Percentiles rank a stretch among this genome's conserved stretches.
phyloP scores from a whole-genome alignment of 176 grass and related monocot genomes.

The Dactylis glomerata region DNA sequence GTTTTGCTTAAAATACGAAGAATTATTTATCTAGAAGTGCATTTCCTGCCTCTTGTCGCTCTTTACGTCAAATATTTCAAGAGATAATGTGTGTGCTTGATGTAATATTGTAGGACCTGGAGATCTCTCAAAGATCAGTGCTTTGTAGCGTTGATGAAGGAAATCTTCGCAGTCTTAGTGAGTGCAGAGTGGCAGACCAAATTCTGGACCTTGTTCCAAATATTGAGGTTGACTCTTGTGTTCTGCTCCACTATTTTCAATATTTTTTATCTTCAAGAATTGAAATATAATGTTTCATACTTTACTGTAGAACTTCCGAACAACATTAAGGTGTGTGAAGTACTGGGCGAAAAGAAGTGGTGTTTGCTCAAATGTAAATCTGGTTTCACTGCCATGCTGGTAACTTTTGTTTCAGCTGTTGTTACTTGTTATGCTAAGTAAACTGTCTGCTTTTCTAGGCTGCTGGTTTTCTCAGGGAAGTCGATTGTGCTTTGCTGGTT shows the following conservation, averaged over 20 bases:
- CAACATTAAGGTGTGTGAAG: slow-evolving; percentile 75
- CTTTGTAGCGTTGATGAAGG: slow-evolving; percentile 79
- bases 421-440: background rate
- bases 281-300: background rate
- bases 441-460: slow-evolving; percentile 36
- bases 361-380: slow-evolving; percentile 75
- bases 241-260: background rate
- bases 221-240: slow-evolving; percentile 48
- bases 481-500: slow-evolving; percentile 78
- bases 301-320: slow-evolving; percentile 66
- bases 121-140: slow-evolving; percentile 81
- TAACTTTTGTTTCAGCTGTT: background rate
- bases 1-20: background rate
- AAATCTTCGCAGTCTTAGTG: slow-evolving; percentile 87
- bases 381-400: background rate
- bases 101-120: slow-evolving; percentile 58
- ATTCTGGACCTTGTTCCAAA: slow-evolving; percentile 90
- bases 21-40: background rate
- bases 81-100: slow-evolving; percentile 4
- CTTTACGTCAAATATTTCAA: background rate
- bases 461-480: slow-evolving; percentile 86
- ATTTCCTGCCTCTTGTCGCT: background rate
- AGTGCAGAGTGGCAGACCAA: slow-evolving; percentile 81
- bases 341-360: slow-evolving; percentile 78
- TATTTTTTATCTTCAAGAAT: slow-evolving; percentile 11